A percentile compares a stretch with the other conserved stretches of the same genome.
Conservation (phyloP, 352 stramenopile genomes). For the Globisporangium iwayamae region DNA sequence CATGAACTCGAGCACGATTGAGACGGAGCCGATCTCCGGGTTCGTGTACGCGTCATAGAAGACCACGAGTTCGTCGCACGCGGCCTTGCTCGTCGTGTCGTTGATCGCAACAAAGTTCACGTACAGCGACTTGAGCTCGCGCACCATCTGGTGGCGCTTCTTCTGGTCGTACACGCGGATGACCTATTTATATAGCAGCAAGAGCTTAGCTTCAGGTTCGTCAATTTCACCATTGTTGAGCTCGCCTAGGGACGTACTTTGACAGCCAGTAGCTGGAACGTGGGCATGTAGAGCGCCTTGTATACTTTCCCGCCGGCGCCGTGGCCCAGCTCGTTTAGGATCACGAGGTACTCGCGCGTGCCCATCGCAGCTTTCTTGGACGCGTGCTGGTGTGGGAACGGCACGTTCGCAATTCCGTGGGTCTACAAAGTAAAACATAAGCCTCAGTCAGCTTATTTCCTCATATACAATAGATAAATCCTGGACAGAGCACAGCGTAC, state of each 20-base stretch:
- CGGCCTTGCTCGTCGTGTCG: slow-evolving; percentile 34
- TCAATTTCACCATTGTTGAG: no score
- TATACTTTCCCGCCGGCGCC: slow-evolving; percentile 88
- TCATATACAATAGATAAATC: no score
- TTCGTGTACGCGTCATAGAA: slow-evolving; percentile 94
- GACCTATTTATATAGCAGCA: slow-evolving; percentile 21
- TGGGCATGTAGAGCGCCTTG: slow-evolving; percentile 87
- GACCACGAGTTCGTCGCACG: slow-evolving; percentile 79
- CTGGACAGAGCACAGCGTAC: slow-evolving; percentile 23
- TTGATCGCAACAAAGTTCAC: slow-evolving; percentile 73
- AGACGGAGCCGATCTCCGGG: slow-evolving; percentile 78
- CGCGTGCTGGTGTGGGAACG: slow-evolving; percentile 40
- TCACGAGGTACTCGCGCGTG: slow-evolving; percentile 63
- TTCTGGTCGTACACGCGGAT: slow-evolving; percentile 88
- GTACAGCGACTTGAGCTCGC: slow-evolving; percentile 83
- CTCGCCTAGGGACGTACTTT: slow-evolving; percentile 30
- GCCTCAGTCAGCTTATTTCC: no score
- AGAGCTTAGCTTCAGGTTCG: background rate
- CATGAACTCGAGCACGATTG: slow-evolving; percentile 95
- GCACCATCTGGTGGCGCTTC: slow-evolving; percentile 87
- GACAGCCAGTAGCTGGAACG: slow-evolving; percentile 85
- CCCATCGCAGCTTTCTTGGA: slow-evolving; percentile 24
- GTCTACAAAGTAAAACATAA: slow-evolving; percentile 36
- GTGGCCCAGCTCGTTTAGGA: slow-evolving; percentile 72
- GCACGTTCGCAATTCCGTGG: slow-evolving; percentile 63